Evolutionary conservation across 768 basidiomycete genomes (phyloP).

Genomic region (Suillus luteus): DNA sequence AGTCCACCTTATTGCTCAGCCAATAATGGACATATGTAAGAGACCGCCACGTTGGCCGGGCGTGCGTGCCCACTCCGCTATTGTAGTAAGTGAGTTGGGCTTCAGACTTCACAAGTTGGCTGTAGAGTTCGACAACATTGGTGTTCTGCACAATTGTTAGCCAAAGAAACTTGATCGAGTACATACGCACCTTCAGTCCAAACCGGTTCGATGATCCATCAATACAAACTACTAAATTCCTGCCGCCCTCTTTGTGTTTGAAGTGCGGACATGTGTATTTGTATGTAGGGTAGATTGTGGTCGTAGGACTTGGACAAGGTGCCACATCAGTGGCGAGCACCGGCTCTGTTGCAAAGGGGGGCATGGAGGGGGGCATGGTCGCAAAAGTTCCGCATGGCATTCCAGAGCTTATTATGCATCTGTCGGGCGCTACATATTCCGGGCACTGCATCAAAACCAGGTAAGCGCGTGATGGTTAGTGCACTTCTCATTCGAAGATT

Average conservation of each 20-base stretch:
- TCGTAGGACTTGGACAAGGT: not conserved
- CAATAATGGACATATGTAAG: conserved; percentile 24
- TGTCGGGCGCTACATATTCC: not conserved
- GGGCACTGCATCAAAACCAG: not conserved
- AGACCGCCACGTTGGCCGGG: conserved; percentile 16
- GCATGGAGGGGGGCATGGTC: not conserved
- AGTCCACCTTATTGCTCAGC: conserved; percentile 27
- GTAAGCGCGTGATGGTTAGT: not conserved
- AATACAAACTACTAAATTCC: conserved; percentile 22
- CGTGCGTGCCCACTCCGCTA: conserved; percentile 36
- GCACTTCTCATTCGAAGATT: not conserved
- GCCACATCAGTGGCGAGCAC: not conserved
- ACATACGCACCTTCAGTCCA: conserved; percentile 6
- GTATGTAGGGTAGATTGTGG: not conserved
- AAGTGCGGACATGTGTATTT: not conserved
- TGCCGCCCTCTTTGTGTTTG: conserved; percentile 2
- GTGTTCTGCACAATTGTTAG: conserved; percentile 27
- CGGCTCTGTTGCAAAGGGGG: not conserved
- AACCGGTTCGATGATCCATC: conserved; percentile 22
- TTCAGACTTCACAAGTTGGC: conserved; percentile 18
- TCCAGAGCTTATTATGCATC: not conserved
- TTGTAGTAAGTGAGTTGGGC: conserved; percentile 32
- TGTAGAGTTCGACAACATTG: conserved; percentile 34
- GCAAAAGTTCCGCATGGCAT: not conserved
- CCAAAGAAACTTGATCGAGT: not conserved